Evolutionary conservation across 2,329 filamentous ascomycete genomes (phyloP).

Genomic region (Aspergillus japonicus): DNA sequence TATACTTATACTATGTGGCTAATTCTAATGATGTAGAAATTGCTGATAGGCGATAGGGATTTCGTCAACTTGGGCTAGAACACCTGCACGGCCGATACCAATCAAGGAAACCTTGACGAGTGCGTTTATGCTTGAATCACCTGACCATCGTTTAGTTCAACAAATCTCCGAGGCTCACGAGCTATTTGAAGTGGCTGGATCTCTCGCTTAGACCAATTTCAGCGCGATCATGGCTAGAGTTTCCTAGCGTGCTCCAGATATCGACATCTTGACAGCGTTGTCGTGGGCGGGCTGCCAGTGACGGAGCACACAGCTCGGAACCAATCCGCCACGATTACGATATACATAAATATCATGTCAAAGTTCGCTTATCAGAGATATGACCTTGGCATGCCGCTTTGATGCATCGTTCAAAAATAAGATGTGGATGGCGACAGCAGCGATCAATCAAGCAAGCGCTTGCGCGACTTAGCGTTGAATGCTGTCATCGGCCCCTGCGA

Average conservation of each 20-base stretch:
- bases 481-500: slow-evolving; percentile 8
- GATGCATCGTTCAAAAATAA: not conserved
- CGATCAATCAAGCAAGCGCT: not conserved
- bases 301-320: not conserved
- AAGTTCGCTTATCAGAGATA: not conserved
- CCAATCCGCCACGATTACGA: not conserved
- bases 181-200: not conserved
- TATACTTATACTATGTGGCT: not conserved
- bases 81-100: not conserved
- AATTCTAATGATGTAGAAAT: not conserved
- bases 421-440: not conserved
- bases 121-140: not conserved
- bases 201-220: not conserved
- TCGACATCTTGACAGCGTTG: not conserved
- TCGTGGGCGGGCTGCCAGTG: not conserved
- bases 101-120: not conserved
- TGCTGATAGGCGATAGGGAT: not conserved
- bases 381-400: not conserved
- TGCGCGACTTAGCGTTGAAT: not conserved
- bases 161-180: not conserved
- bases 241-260: not conserved
- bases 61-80: too few relatives aligned
- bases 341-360: not conserved
- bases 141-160: not conserved
- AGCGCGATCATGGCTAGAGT: not conserved